Conservation (phyloP, 176 grass and related monocot genomes). For the Poa pratensis region DNA sequence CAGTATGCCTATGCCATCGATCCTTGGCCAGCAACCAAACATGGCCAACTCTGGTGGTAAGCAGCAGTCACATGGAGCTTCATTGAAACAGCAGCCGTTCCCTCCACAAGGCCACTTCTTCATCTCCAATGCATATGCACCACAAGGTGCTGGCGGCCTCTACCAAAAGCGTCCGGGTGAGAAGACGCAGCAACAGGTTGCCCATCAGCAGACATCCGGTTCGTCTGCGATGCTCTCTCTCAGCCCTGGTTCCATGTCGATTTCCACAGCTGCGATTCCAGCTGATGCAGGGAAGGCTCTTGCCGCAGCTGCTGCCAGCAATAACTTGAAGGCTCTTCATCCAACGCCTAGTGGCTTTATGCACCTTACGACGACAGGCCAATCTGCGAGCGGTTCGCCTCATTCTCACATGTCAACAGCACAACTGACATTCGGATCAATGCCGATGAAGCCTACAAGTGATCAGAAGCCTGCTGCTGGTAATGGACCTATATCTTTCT, state of each 20-base stretch:
- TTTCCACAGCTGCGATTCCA: slow-evolving; percentile 1
- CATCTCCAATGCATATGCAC: slow-evolving; percentile 57
- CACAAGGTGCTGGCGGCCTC: slow-evolving; percentile 49
- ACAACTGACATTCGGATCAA: slow-evolving; percentile 58
- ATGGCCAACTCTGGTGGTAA: slow-evolving; percentile 56
- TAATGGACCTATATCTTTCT: slow-evolving; percentile 34
- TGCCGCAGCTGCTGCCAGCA: slow-evolving; percentile 46
- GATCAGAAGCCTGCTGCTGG: slow-evolving; percentile 91
- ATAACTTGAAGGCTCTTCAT: slow-evolving; percentile 64
- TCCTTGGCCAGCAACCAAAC: slow-evolving; percentile 79
- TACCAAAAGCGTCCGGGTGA: slow-evolving; percentile 67
- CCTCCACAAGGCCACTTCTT: slow-evolving; percentile 55
- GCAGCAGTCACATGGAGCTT: slow-evolving; percentile 57
- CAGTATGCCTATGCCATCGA: slow-evolving; percentile 62
- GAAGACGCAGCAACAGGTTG: slow-evolving; percentile 50
- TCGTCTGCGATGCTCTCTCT: slow-evolving; percentile 35
- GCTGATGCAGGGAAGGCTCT: slow-evolving; percentile 48
- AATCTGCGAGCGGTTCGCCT: slow-evolving; percentile 49
- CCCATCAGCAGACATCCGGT: slow-evolving; percentile 54
- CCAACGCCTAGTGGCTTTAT: slow-evolving; percentile 51
- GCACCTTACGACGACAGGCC: slow-evolving; percentile 49
- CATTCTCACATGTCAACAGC: slow-evolving; percentile 55
- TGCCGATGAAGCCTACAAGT: slow-evolving; percentile 57
- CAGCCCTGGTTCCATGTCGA: slow-evolving; percentile 17
- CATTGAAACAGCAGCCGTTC: slow-evolving; percentile 59